Conservation (phyloP, 2,329 filamentous ascomycete species). For the Zymoseptoria brevis region DNA sequence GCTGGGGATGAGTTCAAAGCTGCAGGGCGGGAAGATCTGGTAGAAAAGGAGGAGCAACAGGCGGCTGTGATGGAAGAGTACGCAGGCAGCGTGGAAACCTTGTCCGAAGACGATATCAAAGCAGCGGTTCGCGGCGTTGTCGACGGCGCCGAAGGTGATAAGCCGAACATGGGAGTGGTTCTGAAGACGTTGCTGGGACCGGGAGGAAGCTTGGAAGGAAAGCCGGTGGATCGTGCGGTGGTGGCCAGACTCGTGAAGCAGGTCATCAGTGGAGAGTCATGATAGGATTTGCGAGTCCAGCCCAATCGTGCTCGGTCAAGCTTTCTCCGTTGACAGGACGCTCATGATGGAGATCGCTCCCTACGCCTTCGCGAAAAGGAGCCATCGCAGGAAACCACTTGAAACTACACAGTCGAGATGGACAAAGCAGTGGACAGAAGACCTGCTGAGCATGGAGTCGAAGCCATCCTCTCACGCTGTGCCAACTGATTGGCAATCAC, state of each 20-base stretch:
- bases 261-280: neutral
- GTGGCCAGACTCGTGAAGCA: slow-evolving; percentile 54
- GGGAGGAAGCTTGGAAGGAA: slow-evolving; percentile 51
- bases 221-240: slow-evolving; percentile 55
- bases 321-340: neutral
- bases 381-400: neutral
- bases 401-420: too few relatives aligned
- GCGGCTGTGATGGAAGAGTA: slow-evolving; percentile 59
- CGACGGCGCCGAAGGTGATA: slow-evolving; percentile 38
- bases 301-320: neutral
- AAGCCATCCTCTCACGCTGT: too few relatives aligned
- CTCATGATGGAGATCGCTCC: neutral
- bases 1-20: slow-evolving; percentile 56
- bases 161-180: slow-evolving; percentile 50
- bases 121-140: slow-evolving; percentile 46
- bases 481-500: too few relatives aligned
- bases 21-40: slow-evolving; percentile 60
- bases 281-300: neutral
- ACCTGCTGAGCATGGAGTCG: too few relatives aligned
- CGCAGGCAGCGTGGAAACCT: slow-evolving; percentile 48
- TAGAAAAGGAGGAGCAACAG: slow-evolving; percentile 61
- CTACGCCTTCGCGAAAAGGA: neutral
- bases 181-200: slow-evolving; percentile 53
- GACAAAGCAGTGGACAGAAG: too few relatives aligned
- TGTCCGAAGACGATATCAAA: slow-evolving; percentile 53